Base-by-base conservation (phyloP, 495 filamentous ascomycete species). In the Cercophora sp. region DNA sequence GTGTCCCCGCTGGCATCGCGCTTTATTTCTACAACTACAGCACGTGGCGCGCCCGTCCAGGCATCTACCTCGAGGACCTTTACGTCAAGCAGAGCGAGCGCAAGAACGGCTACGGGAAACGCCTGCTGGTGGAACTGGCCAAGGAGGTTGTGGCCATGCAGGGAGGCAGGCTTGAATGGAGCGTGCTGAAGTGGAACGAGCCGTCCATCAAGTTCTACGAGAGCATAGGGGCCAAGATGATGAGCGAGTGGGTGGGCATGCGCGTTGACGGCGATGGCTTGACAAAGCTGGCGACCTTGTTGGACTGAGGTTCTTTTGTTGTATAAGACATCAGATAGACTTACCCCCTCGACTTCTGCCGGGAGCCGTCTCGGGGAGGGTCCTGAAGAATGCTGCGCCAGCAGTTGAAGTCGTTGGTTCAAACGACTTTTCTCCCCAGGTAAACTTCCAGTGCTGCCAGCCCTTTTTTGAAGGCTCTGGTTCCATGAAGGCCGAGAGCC, bases 11-110 rank as follows among this genome's bases (percentile, higher is more conserved):
- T 1, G 81, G 81, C 8, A 81, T 85, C 63, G 81, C 81, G 4
- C 48, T 85, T 47, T 84, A 81, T 56, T 82, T 79, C 48, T 79
- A 80, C 60, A 81, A 78, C 59, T 79, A 79, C 64, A 74, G 82
- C 51, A 96, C 93, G 4, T 97, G 93, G 93, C 82, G 85, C 31
- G 82, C 85, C 3, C 79, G 79, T 8, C 86, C 93, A 1, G 93
- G 93, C 1, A 90, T 98, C 58, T 96, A 93, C 62, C 85, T 98
- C 10, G 93, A 98, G 65, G 93, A 98, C 64, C 72, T 98, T 8
- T 96, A 87, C 61, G 89, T 98, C 25, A 73, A 84, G 60, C 79
- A 83, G 19, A 70, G 67, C 22, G 85, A 85, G 39, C 72, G 93
- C 4, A 83, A 84, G 18, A 74, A 80, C 25, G 91, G 92, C 2